Conservation (phyloP, 768 basidiomycete species). For the Hirschioporus abietinus region DNA sequence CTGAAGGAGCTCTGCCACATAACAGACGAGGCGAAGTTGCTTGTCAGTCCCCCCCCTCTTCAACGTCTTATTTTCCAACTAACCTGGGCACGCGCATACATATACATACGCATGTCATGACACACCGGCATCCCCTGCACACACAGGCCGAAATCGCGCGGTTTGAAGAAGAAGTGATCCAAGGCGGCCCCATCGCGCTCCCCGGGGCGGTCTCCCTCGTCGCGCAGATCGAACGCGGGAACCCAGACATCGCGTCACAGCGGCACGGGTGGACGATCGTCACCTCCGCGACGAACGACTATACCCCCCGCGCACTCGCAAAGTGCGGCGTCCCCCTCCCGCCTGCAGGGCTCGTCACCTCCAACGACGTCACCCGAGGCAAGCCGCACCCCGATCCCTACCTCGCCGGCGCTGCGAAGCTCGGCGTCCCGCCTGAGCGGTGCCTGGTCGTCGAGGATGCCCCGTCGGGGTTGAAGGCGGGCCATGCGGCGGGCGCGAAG, state of each 20-base stretch:
- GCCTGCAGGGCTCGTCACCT: conserved; percentile 59
- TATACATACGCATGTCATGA: background rate
- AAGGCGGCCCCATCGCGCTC: conserved; percentile 55
- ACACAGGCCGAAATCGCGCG: conserved; percentile 60
- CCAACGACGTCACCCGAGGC: conserved; percentile 63
- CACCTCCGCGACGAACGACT: conserved; percentile 76
- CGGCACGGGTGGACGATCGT: conserved; percentile 73
- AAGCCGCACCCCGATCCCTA: conserved; percentile 92
- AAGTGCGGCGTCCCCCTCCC: conserved; percentile 59
- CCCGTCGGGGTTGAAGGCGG: conserved; percentile 72
- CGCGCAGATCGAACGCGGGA: conserved; percentile 33
- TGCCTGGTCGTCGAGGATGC: conserved; percentile 91
- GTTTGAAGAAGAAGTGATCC: conserved; percentile 73
- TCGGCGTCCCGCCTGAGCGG: conserved; percentile 48
- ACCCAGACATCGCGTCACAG: background rate
- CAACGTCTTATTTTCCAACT: background rate
- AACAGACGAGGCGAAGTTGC: conserved; percentile 47
- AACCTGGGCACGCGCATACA: background rate
- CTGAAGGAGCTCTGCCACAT: conserved; percentile 64
- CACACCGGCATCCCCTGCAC: no score
- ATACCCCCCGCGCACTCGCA: conserved; percentile 61
- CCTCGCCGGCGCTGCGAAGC: conserved; percentile 62
- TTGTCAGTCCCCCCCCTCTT: conserved; percentile 34
- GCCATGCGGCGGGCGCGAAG: conserved; percentile 66
- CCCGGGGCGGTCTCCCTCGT: conserved; percentile 62